A percentile compares a stretch with the other conserved stretches of the same genome.
These are phyloP conservation scores for Trametes elegans DNA, from an alignment of 768 basidiomycete species.

Conservation along the genomic window DNA sequence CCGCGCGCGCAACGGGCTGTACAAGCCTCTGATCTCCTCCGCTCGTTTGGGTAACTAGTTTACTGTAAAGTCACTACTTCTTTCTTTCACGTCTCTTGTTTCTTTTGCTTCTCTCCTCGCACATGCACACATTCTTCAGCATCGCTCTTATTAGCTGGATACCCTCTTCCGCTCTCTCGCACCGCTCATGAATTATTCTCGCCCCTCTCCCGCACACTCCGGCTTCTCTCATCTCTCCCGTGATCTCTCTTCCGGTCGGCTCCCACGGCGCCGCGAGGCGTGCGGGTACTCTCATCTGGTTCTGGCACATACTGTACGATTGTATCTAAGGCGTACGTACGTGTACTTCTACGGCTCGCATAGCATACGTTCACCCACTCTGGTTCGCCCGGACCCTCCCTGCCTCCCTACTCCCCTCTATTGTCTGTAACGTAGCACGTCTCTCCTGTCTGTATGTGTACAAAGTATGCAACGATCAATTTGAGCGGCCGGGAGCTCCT, in stretches of 20 bases:
- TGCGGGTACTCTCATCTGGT: neutral
- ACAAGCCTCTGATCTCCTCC: neutral
- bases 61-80: neutral
- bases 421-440: neutral
- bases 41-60: neutral
- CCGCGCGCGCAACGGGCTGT: neutral
- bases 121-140: neutral
- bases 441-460: too few species aligned
- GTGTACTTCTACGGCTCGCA: neutral
- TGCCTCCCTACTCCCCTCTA: neutral
- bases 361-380: neutral
- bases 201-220: neutral
- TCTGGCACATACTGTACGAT: slow-evolving; percentile 5
- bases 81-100: neutral
- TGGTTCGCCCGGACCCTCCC: neutral
- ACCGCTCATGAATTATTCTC: too few species aligned
- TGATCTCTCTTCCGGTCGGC: neutral
- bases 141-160: neutral
- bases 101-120: neutral
- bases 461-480: too few species aligned
- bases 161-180: neutral
- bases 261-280: neutral
- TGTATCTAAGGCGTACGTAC: slow-evolving; percentile 9
- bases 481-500: too few species aligned
- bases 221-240: neutral